Base-by-base conservation (phyloP, 2,329 filamentous ascomycete genomes). In the Plenodomus tracheiphilus region DNA sequence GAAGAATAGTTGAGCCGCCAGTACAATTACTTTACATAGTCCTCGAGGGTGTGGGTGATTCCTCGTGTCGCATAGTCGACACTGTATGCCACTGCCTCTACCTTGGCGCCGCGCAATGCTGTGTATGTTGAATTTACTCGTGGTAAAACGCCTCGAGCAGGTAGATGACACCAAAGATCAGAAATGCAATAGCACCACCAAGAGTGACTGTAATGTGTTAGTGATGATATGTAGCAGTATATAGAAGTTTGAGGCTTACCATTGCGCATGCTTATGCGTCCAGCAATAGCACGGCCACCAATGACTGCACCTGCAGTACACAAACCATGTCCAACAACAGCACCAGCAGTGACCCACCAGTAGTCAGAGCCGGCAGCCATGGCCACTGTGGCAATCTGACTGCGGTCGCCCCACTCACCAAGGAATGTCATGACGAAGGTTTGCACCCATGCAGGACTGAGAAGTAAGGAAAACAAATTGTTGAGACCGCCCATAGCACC, bases 391-490 rank as follows among this genome's bases (percentile, higher is more conserved):
- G 94, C 94, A 65, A 99, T 97, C 76, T 99, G 94, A 70, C 90
- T 96, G 60, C 94, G 85, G 68, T 99, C 94, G 48, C 94, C 94
- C 94, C 94, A 99, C 73, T 99, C 94, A 35, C 94, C 94, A 22
- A 99, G 77, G 76, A 99, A 99, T 2, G 94, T 99, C 94, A 99
- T 99, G 62, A 95, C 84, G 69, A 99, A 99, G 0, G 94, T 99
- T 75, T 97, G 93, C 13, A 99, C 94, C 94, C 94, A 99, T 0
- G 92, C 94, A 1, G 94, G 94, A 73, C 90, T 96, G 34, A 99
- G 81, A 4, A 99, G 81, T 6, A 99, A 79, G 10, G 89, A 91
- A 54, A 91, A 84, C 3, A 99, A 83, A 64, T 99, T 99, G 71
- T 86, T 85, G 19, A 97, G 76, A 1, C 94, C 92, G 17, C 81